Evolutionary conservation across 768 basidiomycete species (phyloP).

Genomic region (Psilocybe cyanescens): DNA sequence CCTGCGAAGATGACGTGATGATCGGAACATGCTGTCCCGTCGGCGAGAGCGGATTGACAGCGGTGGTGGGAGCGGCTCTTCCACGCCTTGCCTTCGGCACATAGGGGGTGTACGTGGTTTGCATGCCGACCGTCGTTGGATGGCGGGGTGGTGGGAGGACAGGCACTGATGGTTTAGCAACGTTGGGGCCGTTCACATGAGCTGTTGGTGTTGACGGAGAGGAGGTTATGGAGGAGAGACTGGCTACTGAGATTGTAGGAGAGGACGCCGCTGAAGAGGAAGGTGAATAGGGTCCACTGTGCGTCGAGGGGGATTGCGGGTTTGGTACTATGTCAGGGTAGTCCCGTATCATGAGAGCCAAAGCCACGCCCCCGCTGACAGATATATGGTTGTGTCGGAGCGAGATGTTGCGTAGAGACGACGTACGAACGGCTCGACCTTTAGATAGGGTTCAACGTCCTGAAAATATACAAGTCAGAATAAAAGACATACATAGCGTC

Average conservation of each 20-base stretch:
- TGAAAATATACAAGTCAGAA: background rate
- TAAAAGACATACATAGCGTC: constrained; percentile 63
- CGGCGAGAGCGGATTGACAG: constrained; percentile 46
- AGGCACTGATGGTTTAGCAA: constrained; percentile 31
- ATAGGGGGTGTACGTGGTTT: constrained; percentile 85
- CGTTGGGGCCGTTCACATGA: constrained; percentile 26
- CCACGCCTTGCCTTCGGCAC: constrained; percentile 67
- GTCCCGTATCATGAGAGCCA: constrained; percentile 96
- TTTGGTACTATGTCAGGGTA: constrained; percentile 79
- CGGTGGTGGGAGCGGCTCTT: constrained; percentile 40
- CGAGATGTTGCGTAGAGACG: constrained; percentile 86
- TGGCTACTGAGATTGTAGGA: constrained; percentile 36
- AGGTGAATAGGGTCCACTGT: constrained; percentile 30
- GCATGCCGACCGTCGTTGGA: constrained; percentile 47
- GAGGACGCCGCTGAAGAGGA: constrained; percentile 41
- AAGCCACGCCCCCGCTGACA: constrained; percentile 83
- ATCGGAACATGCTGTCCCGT: constrained; percentile 58
- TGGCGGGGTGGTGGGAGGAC: constrained; percentile 44
- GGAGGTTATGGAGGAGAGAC: constrained; percentile 34
- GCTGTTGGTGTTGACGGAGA: constrained; percentile 33
- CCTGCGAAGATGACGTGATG: constrained; percentile 66
- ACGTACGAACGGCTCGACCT: constrained; percentile 86
- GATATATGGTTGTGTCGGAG: constrained; percentile 88
- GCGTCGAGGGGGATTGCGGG: constrained; percentile 33
- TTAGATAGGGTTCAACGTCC: constrained; percentile 9